Evolutionary conservation across 371 early-diverging fungal species (phyloP).

Genomic region (Apophysomyces variabilis): DNA sequence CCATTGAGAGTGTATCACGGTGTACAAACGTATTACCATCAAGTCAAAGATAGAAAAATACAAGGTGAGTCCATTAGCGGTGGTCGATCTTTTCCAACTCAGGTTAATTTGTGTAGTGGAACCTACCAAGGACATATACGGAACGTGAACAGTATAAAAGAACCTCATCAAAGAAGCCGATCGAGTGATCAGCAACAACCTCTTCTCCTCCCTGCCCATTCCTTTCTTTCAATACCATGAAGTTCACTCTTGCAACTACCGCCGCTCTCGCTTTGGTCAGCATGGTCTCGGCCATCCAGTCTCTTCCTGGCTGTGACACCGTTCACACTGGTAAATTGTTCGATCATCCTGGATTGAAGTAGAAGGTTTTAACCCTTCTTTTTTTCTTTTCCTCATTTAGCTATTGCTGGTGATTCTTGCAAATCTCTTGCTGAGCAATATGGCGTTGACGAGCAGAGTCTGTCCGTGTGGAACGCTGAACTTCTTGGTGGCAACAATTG

Average conservation of each 20-base stretch:
- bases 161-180: background rate
- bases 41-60: background rate
- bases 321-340: constrained; percentile 24
- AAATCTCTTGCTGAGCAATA: constrained; percentile 16
- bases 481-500: constrained; percentile 11
- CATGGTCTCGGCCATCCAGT: constrained; percentile 20
- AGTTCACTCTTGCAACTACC: constrained; percentile 29
- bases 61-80: background rate
- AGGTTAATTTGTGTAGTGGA: background rate
- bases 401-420: constrained; percentile 23
- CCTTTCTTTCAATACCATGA: constrained; percentile 33
- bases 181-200: background rate
- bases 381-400: background rate
- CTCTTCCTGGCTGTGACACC: constrained; percentile 14
- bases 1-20: background rate
- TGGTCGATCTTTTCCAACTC: constrained; percentile 2
- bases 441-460: background rate
- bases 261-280: constrained; percentile 25
- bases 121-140: background rate
- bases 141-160: background rate
- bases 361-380: too few relatives aligned
- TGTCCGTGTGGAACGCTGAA: constrained; percentile 26
- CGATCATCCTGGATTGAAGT: background rate
- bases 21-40: background rate
- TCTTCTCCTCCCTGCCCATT: constrained; percentile 18